These are phyloP conservation scores for Pezicula radicicola DNA, from an alignment of 2,329 filamentous ascomycete genomes.

Conservation along the genomic window DNA sequence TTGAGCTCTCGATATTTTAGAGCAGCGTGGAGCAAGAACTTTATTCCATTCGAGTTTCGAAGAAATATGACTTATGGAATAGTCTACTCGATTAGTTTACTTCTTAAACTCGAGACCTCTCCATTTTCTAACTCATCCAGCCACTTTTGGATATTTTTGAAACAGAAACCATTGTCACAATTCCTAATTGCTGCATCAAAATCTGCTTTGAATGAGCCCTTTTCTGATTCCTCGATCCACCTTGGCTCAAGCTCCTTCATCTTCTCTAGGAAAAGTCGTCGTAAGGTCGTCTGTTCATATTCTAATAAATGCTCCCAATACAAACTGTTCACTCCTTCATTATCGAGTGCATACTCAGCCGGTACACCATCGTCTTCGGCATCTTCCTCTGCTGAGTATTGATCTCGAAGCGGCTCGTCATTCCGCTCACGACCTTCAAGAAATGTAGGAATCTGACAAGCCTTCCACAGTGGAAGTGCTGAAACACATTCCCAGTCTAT, in stretches of 20 bases:
- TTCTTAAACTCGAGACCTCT: constrained; percentile 3
- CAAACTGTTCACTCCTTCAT: constrained; percentile 35
- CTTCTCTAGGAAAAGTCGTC: constrained; percentile 29
- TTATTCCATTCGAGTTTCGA: too few species aligned
- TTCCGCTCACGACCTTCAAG: too few species aligned
- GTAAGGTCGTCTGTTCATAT: constrained; percentile 36
- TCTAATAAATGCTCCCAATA: constrained; percentile 38
- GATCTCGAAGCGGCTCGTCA: too few species aligned
- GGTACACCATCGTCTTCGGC: constrained; percentile 1
- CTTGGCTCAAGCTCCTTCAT: constrained; percentile 29
- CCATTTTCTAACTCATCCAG: constrained; percentile 7
- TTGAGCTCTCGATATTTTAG: too few species aligned
- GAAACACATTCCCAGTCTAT: too few species aligned
- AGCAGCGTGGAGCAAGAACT: too few species aligned
- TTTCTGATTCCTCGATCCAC: constrained; percentile 27
- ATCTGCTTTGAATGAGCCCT: constrained; percentile 27
- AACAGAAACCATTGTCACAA: constrained; percentile 7
- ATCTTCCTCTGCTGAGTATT: background rate
- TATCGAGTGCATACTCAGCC: constrained; percentile 28
- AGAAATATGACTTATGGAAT: too few species aligned
- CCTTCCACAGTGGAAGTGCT: too few species aligned
- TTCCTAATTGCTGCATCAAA: constrained; percentile 23
- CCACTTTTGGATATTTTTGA: constrained; percentile 3
- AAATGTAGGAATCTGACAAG: too few species aligned
- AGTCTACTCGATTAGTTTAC: too few species aligned